Conservation (phyloP, 2,329 filamentous ascomycete genomes). For the Ascosphaera pollenicola region DNA sequence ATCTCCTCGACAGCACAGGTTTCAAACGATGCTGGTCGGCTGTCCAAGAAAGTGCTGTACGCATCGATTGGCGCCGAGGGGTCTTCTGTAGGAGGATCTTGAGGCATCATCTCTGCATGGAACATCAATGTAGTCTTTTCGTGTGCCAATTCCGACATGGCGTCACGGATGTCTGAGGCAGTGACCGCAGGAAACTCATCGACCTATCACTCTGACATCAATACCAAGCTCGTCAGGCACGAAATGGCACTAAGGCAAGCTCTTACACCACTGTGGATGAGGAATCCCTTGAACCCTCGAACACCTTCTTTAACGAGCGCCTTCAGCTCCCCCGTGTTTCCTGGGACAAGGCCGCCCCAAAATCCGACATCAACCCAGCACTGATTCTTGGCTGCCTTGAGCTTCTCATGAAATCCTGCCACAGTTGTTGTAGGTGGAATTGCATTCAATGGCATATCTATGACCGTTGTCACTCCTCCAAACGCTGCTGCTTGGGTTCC, state of each 20-base stretch:
- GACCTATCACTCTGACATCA: conserved; percentile 30
- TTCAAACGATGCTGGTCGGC: conserved; percentile 73
- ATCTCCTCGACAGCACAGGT: conserved; percentile 80
- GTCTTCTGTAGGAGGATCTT: conserved; percentile 46
- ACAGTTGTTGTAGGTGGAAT: conserved; percentile 92
- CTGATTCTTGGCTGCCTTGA: conserved; percentile 60
- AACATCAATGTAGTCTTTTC: conserved; percentile 90
- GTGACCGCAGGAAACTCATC: conserved; percentile 93
- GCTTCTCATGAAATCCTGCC: conserved; percentile 59
- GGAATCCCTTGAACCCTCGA: conserved; percentile 88
- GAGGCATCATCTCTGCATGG: conserved; percentile 92
- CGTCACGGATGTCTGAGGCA: conserved; percentile 51
- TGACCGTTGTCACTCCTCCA: conserved; percentile 84
- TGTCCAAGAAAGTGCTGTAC: conserved; percentile 82
- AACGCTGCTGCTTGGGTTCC: conserved; percentile 86
- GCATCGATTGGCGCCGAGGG: conserved; percentile 49
- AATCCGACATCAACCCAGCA: conserved; percentile 99
- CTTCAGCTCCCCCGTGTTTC: conserved; percentile 60
- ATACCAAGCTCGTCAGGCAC: no score
- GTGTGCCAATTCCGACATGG: conserved; percentile 60
- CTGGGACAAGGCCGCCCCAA: conserved; percentile 84
- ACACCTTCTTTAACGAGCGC: conserved; percentile 69
- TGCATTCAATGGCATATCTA: conserved; percentile 96
- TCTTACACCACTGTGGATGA: conserved; percentile 87
- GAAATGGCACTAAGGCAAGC: not conserved